phyloP scores from a whole-genome alignment of 1,139 yeast species.

The Blastobotrys capitulatus region DNA sequence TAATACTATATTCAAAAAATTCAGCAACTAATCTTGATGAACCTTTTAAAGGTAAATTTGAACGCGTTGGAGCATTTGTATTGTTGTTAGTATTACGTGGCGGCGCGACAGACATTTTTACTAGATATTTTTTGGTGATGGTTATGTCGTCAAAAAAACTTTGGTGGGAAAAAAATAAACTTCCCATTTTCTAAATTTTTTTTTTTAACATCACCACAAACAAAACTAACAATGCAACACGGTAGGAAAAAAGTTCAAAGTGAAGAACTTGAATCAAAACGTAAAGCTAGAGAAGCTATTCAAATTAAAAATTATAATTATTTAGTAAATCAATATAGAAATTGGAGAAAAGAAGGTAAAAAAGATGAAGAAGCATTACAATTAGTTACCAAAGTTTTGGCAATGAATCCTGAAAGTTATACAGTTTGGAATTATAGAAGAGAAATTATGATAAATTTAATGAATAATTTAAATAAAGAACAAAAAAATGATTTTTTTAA shows the following conservation, averaged over 20 bases:
- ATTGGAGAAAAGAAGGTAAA: slow-evolving; percentile 13
- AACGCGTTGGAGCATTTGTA: slow-evolving; percentile 23
- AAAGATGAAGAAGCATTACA: slow-evolving; percentile 44
- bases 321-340: slow-evolving; percentile 35
- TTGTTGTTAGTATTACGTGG: not conserved
- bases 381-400: slow-evolving; percentile 52
- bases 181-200: no score
- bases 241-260: slow-evolving; percentile 56
- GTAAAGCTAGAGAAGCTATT: slow-evolving; percentile 44
- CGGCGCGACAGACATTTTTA: no score
- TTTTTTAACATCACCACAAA: not conserved
- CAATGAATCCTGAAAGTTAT: slow-evolving; percentile 78
- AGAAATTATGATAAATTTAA: slow-evolving; percentile 48
- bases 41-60: slow-evolving; percentile 38
- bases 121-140: not conserved
- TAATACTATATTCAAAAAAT: slow-evolving; percentile 75
- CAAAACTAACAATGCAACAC: slow-evolving; percentile 47
- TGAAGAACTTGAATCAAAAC: slow-evolving; percentile 45
- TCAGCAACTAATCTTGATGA: slow-evolving; percentile 75
- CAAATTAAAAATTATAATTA: slow-evolving; percentile 53
- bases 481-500: slow-evolving; percentile 40
- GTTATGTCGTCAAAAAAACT: not conserved
- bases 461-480: slow-evolving; percentile 20
- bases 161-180: no score
- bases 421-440: slow-evolving; percentile 89